phyloP scores from a whole-genome alignment of 805 yeast genomes.

The Metschnikowia shivogae region DNA sequence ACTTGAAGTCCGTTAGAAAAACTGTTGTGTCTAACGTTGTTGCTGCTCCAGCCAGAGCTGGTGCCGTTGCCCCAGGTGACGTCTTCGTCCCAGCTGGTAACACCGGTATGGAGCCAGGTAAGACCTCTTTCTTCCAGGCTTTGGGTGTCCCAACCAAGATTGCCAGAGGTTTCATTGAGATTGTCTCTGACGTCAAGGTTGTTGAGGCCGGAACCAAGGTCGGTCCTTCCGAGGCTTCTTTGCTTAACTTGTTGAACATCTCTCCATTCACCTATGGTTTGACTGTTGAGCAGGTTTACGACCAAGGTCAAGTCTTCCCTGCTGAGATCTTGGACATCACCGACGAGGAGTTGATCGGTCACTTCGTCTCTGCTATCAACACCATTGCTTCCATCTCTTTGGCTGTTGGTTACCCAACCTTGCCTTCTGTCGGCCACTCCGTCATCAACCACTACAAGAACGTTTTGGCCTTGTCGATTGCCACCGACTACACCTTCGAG shows the following conservation, averaged over 20 bases:
- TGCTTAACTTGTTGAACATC: constrained; percentile 98
- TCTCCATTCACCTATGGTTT: constrained; percentile 99
- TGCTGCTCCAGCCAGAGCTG: constrained; percentile 99
- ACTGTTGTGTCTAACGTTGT: constrained; percentile 86
- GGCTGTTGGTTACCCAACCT: constrained; percentile 98
- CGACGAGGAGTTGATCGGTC: constrained; percentile 89
- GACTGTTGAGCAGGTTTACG: constrained; percentile 94
- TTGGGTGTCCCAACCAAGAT: constrained; percentile 99
- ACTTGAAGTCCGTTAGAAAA: constrained; percentile 90
- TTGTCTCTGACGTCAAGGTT: constrained; percentile 94
- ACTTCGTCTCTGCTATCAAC: constrained; percentile 89
- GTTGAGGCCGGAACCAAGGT: constrained; percentile 82
- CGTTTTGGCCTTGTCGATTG: constrained; percentile 95
- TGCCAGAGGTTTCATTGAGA: constrained; percentile 99
- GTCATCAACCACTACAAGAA: constrained; percentile 99
- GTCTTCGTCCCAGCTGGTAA: constrained; percentile 98
- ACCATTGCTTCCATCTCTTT: constrained; percentile 94
- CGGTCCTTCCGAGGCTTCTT: constrained; percentile 98
- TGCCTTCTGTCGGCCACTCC: constrained; percentile 98
- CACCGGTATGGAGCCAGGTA: constrained; percentile 99
- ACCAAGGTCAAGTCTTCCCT: constrained; percentile 98
- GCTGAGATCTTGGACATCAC: constrained; percentile 95
- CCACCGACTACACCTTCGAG: constrained; percentile 98
- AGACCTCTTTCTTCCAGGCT: constrained; percentile 99
- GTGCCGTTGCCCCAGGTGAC: constrained; percentile 98